A percentile compares a stretch with the other conserved stretches of the same genome.
Evolutionary conservation across 129 eudicot genomes (phyloP).

Genomic region (Tagetes erecta): DNA sequence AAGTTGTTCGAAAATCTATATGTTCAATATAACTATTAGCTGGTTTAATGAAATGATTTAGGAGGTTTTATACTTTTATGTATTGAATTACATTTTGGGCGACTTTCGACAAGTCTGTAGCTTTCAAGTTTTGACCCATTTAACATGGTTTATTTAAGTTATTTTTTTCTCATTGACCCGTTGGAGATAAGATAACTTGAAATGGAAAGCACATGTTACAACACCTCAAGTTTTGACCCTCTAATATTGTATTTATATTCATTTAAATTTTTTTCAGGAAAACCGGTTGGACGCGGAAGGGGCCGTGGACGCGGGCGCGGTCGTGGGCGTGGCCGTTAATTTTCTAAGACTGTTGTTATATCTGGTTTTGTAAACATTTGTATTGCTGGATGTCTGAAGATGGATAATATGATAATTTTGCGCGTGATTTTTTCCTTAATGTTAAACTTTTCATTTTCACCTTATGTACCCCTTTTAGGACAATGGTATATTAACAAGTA

Average conservation of each 20-base stretch:
- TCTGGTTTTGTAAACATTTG: conserved; percentile 56
- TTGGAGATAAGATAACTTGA: not conserved
- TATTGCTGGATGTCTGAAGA: conserved; percentile 36
- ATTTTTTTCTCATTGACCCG: not conserved
- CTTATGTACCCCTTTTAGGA: not conserved
- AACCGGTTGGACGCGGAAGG: conserved; percentile 81
- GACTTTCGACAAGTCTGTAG: not conserved
- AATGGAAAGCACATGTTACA: not conserved
- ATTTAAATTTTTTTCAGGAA: conserved; percentile 41
- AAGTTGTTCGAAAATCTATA: no score
- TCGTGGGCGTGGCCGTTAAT: conserved; percentile 88
- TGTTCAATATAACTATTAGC: not conserved
- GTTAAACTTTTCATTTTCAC: not conserved
- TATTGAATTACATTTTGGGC: not conserved
- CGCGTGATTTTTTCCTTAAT: conserved; percentile 1
- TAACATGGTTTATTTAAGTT: not conserved
- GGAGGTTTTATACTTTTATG: not conserved
- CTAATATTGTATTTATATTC: not conserved
- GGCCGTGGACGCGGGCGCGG: conserved; percentile 97
- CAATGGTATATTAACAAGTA: not conserved
- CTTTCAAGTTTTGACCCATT: not conserved
- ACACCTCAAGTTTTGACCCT: not conserved
- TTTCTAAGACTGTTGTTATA: conserved; percentile 29
- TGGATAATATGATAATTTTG: conserved; percentile 22
- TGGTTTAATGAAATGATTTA: not conserved